Percentiles rank a stretch among this genome's conserved stretches.
These are phyloP conservation scores for Candida pseudoviswanathii DNA, from an alignment of 1,139 yeast genomes.

Conservation along the genomic window DNA sequence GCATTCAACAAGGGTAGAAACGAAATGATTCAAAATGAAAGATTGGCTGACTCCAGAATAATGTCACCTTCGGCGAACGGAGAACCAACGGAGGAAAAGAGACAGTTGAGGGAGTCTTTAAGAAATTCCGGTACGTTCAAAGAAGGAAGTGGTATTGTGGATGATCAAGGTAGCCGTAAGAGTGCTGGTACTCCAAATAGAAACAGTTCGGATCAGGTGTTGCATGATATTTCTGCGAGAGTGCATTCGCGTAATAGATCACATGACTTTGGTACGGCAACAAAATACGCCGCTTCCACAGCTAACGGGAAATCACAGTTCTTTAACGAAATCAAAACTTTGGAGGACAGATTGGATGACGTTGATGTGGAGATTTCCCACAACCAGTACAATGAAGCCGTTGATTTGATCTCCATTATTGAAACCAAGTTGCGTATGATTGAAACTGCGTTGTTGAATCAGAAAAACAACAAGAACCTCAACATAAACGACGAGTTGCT, in stretches of 20 bases:
- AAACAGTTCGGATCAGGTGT: constrained; percentile 39
- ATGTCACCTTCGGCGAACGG: constrained; percentile 13
- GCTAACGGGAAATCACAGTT: constrained; percentile 29
- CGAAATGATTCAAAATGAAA: constrained; percentile 53
- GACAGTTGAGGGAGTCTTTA: constrained; percentile 43
- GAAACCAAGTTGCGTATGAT: constrained; percentile 34
- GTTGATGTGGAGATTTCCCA: constrained; percentile 69
- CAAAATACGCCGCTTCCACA: constrained; percentile 14
- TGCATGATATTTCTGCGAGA: constrained; percentile 57
- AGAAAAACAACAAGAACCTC: constrained; percentile 4
- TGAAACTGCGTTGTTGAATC: constrained; percentile 20
- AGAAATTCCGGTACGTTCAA: constrained; percentile 36
- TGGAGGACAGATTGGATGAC: constrained; percentile 67
- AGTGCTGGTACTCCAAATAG: constrained; percentile 30
- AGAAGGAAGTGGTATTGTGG: constrained; percentile 27
- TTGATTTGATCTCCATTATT: constrained; percentile 49
- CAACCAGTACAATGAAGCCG: constrained; percentile 57
- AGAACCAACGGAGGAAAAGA: constrained; percentile 37
- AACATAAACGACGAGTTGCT: constrained; percentile 36
- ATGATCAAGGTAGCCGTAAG: constrained; percentile 27
- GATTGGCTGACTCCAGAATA: constrained; percentile 39
- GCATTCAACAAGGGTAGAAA: constrained; percentile 67
- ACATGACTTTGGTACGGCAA: constrained; percentile 39
- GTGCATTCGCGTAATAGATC: constrained; percentile 59
- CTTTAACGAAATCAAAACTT: constrained; percentile 48